These are phyloP conservation scores for Alternaria tenuissima DNA, from an alignment of 2,329 filamentous ascomycete species.

Conservation along the genomic window DNA sequence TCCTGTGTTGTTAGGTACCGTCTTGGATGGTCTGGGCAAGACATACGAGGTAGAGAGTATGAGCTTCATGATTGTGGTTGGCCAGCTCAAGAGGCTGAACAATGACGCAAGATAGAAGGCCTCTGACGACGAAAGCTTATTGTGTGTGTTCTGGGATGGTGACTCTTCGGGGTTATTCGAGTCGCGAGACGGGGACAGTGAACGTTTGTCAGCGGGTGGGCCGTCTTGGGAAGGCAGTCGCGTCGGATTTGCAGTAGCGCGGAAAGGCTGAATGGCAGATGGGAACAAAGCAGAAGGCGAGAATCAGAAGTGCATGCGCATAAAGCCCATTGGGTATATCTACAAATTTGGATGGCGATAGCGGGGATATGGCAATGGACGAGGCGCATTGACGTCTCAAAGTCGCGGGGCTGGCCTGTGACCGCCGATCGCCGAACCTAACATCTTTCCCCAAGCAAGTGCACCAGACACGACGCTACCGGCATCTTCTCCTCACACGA, in stretches of 20 bases:
- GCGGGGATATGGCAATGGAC: slow-evolving; percentile 10
- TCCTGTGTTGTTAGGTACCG: slow-evolving; percentile 67
- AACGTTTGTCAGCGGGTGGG: slow-evolving; percentile 35
- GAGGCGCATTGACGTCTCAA: slow-evolving; percentile 35
- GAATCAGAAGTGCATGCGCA: slow-evolving; percentile 1
- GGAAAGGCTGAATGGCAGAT: neutral
- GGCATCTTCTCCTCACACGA: slow-evolving; percentile 17
- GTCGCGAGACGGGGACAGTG: slow-evolving; percentile 2
- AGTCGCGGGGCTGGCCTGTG: slow-evolving; percentile 32
- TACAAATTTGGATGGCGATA: neutral
- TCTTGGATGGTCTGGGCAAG: neutral
- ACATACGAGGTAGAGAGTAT: slow-evolving; percentile 86
- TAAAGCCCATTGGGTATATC: neutral
- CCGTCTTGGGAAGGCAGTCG: slow-evolving; percentile 8
- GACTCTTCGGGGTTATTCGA: neutral
- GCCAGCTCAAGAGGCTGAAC: neutral
- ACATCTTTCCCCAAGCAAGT: slow-evolving; percentile 13
- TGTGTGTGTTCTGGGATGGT: neutral
- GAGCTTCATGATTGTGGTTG: slow-evolving; percentile 71
- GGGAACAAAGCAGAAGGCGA: neutral
- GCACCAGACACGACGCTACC: slow-evolving; percentile 14
- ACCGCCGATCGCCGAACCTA: slow-evolving; percentile 27
- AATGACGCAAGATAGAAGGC: neutral
- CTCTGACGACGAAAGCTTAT: neutral
- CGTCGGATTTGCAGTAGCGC: slow-evolving; percentile 4